phyloP scores from a whole-genome alignment of 176 grass and related monocot genomes.

The Aechmea fasciata region DNA sequence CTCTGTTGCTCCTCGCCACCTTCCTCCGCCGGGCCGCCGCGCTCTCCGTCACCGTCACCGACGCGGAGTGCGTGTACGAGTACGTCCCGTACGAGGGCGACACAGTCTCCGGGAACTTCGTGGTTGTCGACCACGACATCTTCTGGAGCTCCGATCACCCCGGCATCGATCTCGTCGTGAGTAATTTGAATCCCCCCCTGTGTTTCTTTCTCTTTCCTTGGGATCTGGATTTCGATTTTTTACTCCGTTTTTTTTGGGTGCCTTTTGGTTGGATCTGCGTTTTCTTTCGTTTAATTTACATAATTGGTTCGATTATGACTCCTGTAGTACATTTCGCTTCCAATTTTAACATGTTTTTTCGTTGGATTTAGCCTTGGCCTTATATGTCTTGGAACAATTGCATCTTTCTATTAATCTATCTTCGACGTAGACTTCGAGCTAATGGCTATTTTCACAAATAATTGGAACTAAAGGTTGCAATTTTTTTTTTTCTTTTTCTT shows the following conservation, averaged over 20 bases:
- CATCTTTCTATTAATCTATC: no score
- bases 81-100: constrained; percentile 96
- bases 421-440: no score
- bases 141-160: constrained; percentile 98
- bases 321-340: background rate
- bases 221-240: background rate
- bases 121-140: constrained; percentile 96
- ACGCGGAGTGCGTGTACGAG: constrained; percentile 93
- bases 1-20: constrained; percentile 23
- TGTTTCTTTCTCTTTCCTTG: background rate
- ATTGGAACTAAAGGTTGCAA: background rate
- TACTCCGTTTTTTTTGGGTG: background rate
- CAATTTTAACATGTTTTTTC: background rate
- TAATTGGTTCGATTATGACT: constrained; percentile 3
- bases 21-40: constrained; percentile 24
- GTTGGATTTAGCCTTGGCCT: no score
- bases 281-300: background rate
- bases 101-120: constrained; percentile 89
- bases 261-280: constrained; percentile 23
- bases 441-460: no score
- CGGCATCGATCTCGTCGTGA: constrained; percentile 83
- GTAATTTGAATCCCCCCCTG: constrained; percentile 3
- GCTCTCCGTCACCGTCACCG: constrained; percentile 78
- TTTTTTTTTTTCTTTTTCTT: background rate
- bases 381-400: no score